Conservation (phyloP, 2,329 filamentous ascomycete species). For the Neophaeococcomyces aloes region DNA sequence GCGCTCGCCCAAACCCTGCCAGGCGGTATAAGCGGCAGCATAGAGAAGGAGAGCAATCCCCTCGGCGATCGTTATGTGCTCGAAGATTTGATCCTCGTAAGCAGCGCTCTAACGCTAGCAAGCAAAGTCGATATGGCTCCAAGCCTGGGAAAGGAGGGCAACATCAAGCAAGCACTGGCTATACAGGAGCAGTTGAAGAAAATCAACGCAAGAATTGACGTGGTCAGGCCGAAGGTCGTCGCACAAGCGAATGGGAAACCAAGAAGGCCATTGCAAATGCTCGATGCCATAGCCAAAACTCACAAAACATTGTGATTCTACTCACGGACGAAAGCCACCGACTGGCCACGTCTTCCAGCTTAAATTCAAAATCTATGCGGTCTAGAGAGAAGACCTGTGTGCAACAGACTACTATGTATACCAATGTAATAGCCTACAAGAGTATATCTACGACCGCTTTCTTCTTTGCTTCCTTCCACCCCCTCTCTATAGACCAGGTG, state of each 20-base stretch:
- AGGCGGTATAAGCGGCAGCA: not conserved
- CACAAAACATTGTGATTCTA: too few relatives aligned
- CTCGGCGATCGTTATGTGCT: not conserved
- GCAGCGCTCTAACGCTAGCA: not conserved
- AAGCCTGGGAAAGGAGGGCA: constrained; percentile 1
- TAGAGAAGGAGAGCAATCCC: not conserved
- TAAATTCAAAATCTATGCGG: too few relatives aligned
- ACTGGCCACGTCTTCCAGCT: too few relatives aligned
- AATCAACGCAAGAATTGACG: not conserved
- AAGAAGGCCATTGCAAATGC: not conserved
- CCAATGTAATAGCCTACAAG: too few relatives aligned
- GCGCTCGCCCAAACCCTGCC: constrained; percentile 18
- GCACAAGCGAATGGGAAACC: not conserved
- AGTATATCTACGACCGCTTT: too few relatives aligned
- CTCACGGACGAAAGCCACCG: too few relatives aligned
- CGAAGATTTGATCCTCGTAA: constrained; percentile 1
- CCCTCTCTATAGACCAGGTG: too few relatives aligned
- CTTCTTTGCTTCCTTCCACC: too few relatives aligned
- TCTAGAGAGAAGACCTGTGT: too few relatives aligned
- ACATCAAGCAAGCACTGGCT: not conserved
- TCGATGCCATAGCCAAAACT: too few relatives aligned
- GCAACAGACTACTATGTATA: too few relatives aligned
- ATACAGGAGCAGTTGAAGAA: not conserved
- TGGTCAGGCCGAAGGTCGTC: not conserved
- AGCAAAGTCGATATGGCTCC: constrained; percentile 4